Evolutionary conservation across 768 basidiomycete genomes (phyloP), one percentile per base, ranked within the genome.

Genomic region (Naematelia aurantialba): DNA sequence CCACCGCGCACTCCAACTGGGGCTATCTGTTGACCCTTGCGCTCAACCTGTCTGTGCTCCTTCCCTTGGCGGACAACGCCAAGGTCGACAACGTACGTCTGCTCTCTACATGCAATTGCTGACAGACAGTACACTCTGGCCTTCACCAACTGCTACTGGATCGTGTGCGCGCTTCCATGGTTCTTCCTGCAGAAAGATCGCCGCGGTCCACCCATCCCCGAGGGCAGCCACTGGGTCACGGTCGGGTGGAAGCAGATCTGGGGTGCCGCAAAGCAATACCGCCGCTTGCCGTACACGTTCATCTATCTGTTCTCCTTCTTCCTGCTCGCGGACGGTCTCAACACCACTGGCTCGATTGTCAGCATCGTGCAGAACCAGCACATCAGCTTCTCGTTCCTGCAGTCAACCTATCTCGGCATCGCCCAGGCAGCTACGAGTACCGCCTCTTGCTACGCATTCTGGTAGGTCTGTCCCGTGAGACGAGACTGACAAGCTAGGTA

Each of bases 371-470:
- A 87, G 70, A 88, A 89, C 63, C 85, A 84, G 86, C 85, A 52
- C 2, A 59, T 90, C 76, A 76, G 76, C 8, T 91, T 91, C 76
- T 88, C 87, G 44, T 91, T 91, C 79, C 76, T 90, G 58, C 81
- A 89, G 67, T 88, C 84, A 62, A 90, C 88, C 0, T 89, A 89
- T 70, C 82, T 89, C 24, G 87, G 87, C 14, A 79, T 90, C 4
- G 78, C 85, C 0, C 89, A 89, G 65, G 88, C 88, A 0, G 80
- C 88, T 55, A 87, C 87, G 0, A 89, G 87, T 0, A 89, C 84
- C 2, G 55, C 70, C 12, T 30, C 30, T 14, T 52, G 48, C 17
- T 46, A 45, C 44, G 87, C 83, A 0, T 90, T 88, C 72, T 91
- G 89, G 88, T 39, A 17, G 17, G 34, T 39, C 34, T n/a, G 34